Evolutionary conservation across 768 basidiomycete species (phyloP).

Genomic region (Cyclocybe aegerita): DNA sequence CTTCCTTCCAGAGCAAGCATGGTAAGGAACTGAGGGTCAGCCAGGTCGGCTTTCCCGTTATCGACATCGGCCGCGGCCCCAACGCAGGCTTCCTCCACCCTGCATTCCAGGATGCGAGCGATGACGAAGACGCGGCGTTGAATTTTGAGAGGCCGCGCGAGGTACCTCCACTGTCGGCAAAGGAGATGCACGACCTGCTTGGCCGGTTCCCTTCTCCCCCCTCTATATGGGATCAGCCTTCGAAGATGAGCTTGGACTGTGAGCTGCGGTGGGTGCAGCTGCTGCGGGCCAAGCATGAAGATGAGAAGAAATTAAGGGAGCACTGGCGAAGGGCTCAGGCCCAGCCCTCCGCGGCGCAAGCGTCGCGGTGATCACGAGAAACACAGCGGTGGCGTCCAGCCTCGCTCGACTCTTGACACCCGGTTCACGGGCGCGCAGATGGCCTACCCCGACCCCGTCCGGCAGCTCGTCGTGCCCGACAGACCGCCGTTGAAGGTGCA

Average conservation of each 20-base stretch:
- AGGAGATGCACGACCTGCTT: not conserved
- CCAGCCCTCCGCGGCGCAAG: too few relatives aligned
- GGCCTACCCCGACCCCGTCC: too few relatives aligned
- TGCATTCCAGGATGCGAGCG: not conserved
- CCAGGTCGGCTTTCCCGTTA: not conserved
- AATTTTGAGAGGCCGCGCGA: not conserved
- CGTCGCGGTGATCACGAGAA: too few relatives aligned
- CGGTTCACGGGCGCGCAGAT: too few relatives aligned
- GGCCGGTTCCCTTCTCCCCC: conserved; percentile 5
- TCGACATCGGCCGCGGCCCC: conserved; percentile 3
- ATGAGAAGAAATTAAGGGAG: too few relatives aligned
- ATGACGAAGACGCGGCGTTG: not conserved
- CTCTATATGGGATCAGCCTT: not conserved
- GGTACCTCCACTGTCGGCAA: too few relatives aligned
- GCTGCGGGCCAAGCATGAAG: not conserved
- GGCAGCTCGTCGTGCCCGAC: not conserved
- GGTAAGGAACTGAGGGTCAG: conserved; percentile 13
- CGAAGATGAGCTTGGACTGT: not conserved
- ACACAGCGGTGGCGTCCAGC: too few relatives aligned
- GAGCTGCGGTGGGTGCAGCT: not conserved
- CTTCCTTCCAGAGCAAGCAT: conserved; percentile 11
- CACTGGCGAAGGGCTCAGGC: too few relatives aligned
- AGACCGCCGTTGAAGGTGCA: too few relatives aligned
- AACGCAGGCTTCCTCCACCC: not conserved
- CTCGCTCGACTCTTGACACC: too few relatives aligned